These are phyloP conservation scores for Neophaeococcomyces mojaviensis DNA, from an alignment of 2,329 filamentous ascomycete genomes.

Conservation along the genomic window DNA sequence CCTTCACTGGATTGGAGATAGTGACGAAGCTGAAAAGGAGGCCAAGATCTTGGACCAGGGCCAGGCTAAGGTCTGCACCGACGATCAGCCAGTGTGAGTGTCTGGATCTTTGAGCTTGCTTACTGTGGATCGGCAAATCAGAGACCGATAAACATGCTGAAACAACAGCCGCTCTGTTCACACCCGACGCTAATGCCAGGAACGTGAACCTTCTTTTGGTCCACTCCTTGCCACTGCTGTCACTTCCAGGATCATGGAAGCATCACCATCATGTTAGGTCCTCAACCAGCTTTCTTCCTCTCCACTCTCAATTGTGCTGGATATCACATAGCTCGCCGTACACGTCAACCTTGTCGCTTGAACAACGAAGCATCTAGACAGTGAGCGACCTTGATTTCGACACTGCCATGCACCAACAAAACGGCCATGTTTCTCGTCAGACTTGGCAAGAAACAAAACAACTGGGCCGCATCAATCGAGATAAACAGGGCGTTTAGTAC, in stretches of 20 bases:
- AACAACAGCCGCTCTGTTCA: background rate
- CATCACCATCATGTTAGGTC: background rate
- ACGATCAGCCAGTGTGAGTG: constrained; percentile 1
- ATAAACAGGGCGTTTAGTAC: too few relatives aligned
- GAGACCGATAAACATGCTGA: background rate
- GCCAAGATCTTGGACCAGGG: background rate
- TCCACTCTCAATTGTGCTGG: too few relatives aligned
- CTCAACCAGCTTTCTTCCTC: too few relatives aligned
- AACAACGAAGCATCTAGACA: too few relatives aligned
- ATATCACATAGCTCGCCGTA: too few relatives aligned
- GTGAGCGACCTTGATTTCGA: too few relatives aligned
- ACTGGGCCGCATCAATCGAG: too few relatives aligned
- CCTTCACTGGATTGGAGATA: background rate
- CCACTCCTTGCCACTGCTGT: background rate
- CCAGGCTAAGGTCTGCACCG: background rate
- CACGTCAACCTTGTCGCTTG: too few relatives aligned
- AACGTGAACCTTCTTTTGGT: background rate
- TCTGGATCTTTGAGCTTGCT: constrained; percentile 6
- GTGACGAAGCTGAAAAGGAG: background rate
- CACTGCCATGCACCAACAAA: too few relatives aligned
- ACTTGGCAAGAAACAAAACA: too few relatives aligned
- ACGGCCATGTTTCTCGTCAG: too few relatives aligned
- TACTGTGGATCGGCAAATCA: background rate
- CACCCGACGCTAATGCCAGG: constrained; percentile 8
- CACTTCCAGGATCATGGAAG: background rate